Conservation (phyloP, 768 basidiomycete species). For the Xanthoconium stramineum region DNA sequence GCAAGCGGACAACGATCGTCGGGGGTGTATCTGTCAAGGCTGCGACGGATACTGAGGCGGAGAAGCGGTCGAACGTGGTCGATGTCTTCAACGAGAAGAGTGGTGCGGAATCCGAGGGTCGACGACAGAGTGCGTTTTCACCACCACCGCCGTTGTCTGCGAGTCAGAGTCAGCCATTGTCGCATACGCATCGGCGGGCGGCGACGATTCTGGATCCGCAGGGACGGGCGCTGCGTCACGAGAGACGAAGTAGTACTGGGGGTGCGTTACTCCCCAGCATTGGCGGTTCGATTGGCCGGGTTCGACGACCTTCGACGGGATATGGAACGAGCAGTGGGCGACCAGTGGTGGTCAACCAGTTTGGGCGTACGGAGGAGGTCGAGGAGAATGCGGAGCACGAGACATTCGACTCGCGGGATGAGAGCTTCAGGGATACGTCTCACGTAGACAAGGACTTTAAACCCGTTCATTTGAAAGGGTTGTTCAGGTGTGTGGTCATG, state of each 20-base stretch:
- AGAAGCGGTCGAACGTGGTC: conserved; percentile 25
- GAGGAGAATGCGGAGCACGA: conserved; percentile 45
- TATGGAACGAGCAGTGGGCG: conserved; percentile 37
- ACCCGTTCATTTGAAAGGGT: conserved; percentile 91
- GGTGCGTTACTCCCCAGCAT: conserved; percentile 48
- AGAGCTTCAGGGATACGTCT: conserved; percentile 46
- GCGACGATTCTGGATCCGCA: conserved; percentile 75
- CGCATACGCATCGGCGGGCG: conserved; percentile 64
- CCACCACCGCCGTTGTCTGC: conserved; percentile 34
- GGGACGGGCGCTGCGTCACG: conserved; percentile 60
- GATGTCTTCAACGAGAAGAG: conserved; percentile 21
- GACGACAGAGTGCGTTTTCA: conserved; percentile 23
- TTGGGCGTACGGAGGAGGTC: conserved; percentile 48
- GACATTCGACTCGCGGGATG: conserved; percentile 36
- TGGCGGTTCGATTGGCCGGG: conserved; percentile 62
- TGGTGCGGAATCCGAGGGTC: conserved; percentile 20
- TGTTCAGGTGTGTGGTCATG: conserved; percentile 72
- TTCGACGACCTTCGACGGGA: conserved; percentile 70
- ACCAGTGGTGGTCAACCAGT: conserved; percentile 41
- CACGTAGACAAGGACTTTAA: conserved; percentile 75
- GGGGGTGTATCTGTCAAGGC: conserved; percentile 39
- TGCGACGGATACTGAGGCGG: conserved; percentile 35
- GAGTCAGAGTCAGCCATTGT: conserved; percentile 56
- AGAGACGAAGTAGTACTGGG: conserved; percentile 74
- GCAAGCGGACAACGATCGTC: conserved; percentile 52